These are phyloP conservation scores for Trifolium repens DNA, from an alignment of 306 rosid genomes.

Conservation along the genomic window DNA sequence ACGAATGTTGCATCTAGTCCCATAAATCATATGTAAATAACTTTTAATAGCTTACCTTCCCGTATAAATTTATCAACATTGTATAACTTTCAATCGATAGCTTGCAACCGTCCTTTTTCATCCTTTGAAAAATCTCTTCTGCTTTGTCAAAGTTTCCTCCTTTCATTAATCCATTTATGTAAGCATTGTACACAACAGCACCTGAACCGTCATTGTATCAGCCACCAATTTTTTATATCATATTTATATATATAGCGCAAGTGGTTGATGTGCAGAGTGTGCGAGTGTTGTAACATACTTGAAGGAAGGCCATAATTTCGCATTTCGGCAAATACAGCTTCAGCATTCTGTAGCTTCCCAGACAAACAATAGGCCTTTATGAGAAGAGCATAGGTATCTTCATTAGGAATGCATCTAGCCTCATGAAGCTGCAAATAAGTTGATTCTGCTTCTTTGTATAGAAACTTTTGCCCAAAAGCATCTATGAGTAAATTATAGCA, in stretches of 20 bases:
- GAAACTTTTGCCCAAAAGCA: conserved; percentile 78
- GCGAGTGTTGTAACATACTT: conserved; percentile 55
- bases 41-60: conserved; percentile 60
- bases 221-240: background rate
- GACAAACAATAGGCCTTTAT: conserved; percentile 81
- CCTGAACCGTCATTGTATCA: conserved; percentile 50
- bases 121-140: conserved; percentile 75
- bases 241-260: background rate
- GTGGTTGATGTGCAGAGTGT: background rate
- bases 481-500: conserved; percentile 93
- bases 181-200: conserved; percentile 78
- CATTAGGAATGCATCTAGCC: conserved; percentile 79
- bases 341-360: conserved; percentile 73
- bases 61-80: conserved; percentile 80
- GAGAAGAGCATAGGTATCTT: conserved; percentile 93
- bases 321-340: conserved; percentile 89
- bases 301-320: conserved; percentile 69
- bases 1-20: background rate
- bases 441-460: conserved; percentile 75
- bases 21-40: conserved; percentile 9
- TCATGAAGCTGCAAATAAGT: conserved; percentile 79
- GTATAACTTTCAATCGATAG: conserved; percentile 81
- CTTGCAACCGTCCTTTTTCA: conserved; percentile 78
- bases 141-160: conserved; percentile 73
- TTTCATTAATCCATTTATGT: conserved; percentile 83